phyloP scores from a whole-genome alignment of 2,329 filamentous ascomycete genomes.

The Colletotrichum endophyticum region DNA sequence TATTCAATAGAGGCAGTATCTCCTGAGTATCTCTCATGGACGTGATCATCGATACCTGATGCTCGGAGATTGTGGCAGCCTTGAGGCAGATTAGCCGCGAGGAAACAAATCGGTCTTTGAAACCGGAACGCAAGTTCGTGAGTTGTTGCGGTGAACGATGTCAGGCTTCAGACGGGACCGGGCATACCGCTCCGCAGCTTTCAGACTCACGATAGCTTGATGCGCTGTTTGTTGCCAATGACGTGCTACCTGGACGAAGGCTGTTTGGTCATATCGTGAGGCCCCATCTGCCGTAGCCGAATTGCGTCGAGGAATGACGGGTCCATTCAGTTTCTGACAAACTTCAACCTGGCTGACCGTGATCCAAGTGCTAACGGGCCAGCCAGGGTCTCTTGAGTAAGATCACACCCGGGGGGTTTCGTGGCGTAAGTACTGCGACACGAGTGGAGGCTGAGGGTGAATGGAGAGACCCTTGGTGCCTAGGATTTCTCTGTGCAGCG shows the following conservation, averaged over 20 bases:
- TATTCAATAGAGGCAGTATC: background rate
- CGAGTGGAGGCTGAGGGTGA: background rate
- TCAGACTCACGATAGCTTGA: background rate
- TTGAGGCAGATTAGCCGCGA: too few relatives aligned
- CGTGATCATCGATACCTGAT: background rate
- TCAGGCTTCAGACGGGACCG: background rate
- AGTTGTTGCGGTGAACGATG: background rate
- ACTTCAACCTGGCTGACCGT: background rate
- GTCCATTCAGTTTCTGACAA: slow-evolving; percentile 2
- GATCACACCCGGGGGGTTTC: background rate
- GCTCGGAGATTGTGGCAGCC: background rate
- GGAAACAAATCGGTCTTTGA: background rate
- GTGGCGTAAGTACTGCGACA: slow-evolving; percentile 1
- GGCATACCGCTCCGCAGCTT: background rate
- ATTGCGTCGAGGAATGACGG: slow-evolving; percentile 1
- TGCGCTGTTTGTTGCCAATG: background rate
- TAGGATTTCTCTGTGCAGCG: background rate
- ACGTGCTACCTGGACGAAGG: background rate
- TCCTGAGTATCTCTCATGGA: slow-evolving; percentile 6
- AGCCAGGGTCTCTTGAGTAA: background rate
- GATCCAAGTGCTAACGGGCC: background rate
- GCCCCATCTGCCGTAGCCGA: background rate
- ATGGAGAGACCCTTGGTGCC: slow-evolving; percentile 14
- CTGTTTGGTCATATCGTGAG: background rate
- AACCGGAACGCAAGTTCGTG: background rate